Percentiles rank a stretch among this genome's conserved stretches.
Evolutionary conservation across 2,329 filamentous ascomycete genomes (phyloP).

Genomic region (Colletotrichum magnum): DNA sequence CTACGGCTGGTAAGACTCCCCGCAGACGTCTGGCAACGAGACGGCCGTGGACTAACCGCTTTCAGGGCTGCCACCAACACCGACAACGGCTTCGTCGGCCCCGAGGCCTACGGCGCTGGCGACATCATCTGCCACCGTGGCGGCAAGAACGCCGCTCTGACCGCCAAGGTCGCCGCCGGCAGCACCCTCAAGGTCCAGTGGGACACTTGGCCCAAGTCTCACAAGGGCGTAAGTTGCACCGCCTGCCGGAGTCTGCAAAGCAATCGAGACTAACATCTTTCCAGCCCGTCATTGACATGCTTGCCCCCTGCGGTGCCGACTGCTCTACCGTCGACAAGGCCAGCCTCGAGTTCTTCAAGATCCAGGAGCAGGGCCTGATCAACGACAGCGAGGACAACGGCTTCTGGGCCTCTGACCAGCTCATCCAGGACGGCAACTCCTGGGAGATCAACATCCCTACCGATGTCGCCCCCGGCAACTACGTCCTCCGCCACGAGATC

Average conservation of each 20-base stretch:
- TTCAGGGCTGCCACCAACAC: constrained; percentile 43
- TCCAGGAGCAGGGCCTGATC: constrained; percentile 67
- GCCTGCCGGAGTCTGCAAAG: too few relatives aligned
- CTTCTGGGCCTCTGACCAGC: constrained; percentile 68
- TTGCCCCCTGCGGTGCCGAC: constrained; percentile 69
- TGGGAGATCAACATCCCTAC: constrained; percentile 63
- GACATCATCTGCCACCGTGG: constrained; percentile 65
- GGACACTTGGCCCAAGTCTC: constrained; percentile 75
- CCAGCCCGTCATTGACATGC: constrained; percentile 70
- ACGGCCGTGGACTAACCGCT: too few relatives aligned
- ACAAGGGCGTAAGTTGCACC: constrained; percentile 61
- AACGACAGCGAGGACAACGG: constrained; percentile 55
- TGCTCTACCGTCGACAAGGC: constrained; percentile 66
- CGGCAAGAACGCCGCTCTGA: constrained; percentile 55
- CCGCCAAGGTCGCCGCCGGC: constrained; percentile 69
- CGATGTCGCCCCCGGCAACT: constrained; percentile 64
- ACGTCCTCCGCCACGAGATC: constrained; percentile 70
- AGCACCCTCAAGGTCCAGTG: constrained; percentile 71
- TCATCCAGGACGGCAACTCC: constrained; percentile 61
- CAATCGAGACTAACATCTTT: too few relatives aligned
- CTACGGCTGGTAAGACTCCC: constrained; percentile 33
- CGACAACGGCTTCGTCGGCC: constrained; percentile 62
- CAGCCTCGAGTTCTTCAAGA: constrained; percentile 71
- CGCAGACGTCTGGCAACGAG: too few relatives aligned
- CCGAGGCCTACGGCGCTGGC: constrained; percentile 52